Evolutionary conservation across 2,329 filamentous ascomycete genomes (phyloP).

Genomic region (Microcyclosporella mali): DNA sequence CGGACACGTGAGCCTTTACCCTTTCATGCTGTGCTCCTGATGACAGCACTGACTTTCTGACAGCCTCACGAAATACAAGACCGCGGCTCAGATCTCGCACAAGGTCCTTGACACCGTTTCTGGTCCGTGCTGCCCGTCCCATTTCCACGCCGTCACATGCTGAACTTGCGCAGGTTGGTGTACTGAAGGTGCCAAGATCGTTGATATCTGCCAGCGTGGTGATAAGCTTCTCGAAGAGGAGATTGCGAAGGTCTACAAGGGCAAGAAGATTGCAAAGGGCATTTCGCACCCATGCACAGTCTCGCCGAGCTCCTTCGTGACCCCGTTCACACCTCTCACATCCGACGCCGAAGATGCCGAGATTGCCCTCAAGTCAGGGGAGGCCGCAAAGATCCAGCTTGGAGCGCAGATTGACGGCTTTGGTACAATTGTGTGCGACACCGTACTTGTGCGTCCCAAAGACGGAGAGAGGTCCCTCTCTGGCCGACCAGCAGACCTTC

Average conservation of each 20-base stretch:
- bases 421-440: constrained; percentile 92
- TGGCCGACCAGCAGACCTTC: constrained; percentile 75
- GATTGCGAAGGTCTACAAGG: constrained; percentile 91
- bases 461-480: constrained; percentile 46
- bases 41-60: constrained; percentile 90
- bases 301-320: constrained; percentile 89
- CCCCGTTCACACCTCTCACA: constrained; percentile 88
- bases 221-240: constrained; percentile 94
- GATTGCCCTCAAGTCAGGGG: constrained; percentile 71
- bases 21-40: background rate
- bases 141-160: constrained; percentile 3
- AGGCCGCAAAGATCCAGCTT: constrained; percentile 96
- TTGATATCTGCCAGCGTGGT: constrained; percentile 90
- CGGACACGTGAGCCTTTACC: constrained; percentile 31
- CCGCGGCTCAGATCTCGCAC: constrained; percentile 87
- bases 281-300: constrained; percentile 92
- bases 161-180: constrained; percentile 51
- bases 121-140: constrained; percentile 39
- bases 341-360: constrained; percentile 81
- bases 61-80: constrained; percentile 99
- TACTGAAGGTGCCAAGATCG: constrained; percentile 81
- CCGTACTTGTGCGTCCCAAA: constrained; percentile 64
- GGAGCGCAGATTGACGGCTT: constrained; percentile 98
- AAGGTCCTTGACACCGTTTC: constrained; percentile 84
- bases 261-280: constrained; percentile 94